These are phyloP conservation scores for Daldinia sp. DNA, from an alignment of 2,329 filamentous ascomycete genomes.

Conservation along the genomic window DNA sequence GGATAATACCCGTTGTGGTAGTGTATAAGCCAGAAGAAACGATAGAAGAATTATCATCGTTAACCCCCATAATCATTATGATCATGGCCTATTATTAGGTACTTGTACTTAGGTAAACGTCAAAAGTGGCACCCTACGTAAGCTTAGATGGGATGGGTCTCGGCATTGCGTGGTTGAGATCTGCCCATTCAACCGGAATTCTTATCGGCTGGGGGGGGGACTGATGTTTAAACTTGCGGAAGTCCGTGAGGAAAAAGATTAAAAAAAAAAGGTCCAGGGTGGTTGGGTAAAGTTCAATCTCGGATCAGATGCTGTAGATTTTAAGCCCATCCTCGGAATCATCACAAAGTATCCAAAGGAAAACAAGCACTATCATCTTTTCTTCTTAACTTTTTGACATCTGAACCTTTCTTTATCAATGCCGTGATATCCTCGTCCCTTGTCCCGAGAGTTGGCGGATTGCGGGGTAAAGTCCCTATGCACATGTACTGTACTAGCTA, in stretches of 20 bases:
- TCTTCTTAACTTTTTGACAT: neutral
- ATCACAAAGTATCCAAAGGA: neutral
- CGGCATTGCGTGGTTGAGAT: constrained; percentile 36
- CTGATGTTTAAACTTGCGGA: constrained; percentile 30
- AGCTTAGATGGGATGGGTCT: constrained; percentile 31
- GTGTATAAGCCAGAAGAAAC: neutral
- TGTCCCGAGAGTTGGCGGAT: constrained; percentile 36
- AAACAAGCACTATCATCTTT: neutral
- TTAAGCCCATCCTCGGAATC: neutral
- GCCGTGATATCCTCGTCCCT: constrained; percentile 39
- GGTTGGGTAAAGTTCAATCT: constrained; percentile 1
- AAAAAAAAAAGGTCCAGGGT: neutral
- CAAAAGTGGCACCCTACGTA: constrained; percentile 14
- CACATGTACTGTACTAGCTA: constrained; percentile 11
- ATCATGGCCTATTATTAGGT: constrained; percentile 7
- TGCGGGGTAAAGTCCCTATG: constrained; percentile 43
- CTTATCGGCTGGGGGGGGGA: neutral
- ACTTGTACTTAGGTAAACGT: constrained; percentile 11
- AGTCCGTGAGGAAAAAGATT: constrained; percentile 24
- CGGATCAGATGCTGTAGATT: neutral
- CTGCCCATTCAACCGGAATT: constrained; percentile 40
- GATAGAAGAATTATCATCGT: neutral
- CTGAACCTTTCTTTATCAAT: constrained; percentile 20
- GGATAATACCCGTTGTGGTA: neutral
- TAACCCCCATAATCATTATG: neutral